Base-by-base conservation (phyloP, 1,139 yeast species). In the Blastobotrys elegans region DNA sequence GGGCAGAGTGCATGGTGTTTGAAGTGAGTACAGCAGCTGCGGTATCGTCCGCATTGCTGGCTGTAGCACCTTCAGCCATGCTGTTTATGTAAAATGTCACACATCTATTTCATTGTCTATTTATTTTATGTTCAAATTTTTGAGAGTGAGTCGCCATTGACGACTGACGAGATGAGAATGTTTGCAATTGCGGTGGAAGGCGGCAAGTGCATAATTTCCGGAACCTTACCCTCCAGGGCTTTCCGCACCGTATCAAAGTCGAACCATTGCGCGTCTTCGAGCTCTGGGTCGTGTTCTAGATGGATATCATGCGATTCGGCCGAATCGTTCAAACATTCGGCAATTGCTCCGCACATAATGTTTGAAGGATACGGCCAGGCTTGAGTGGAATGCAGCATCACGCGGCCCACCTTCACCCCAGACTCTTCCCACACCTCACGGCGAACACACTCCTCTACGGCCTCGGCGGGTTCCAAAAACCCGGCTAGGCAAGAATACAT, bases 331-430 rank as follows among this genome's bases (percentile, higher is more conserved):
- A 82, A 85, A 1, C 82, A 84, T 47, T 67, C 68, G 0, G 87
- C 96, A 49, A 89, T 65, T 65, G 97, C 89, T 10, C 97, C 97
- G 57, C 92, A 76, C 97, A 90, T 90, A 59, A 92, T 68, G 62
- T 85, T 89, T 0, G 88, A 88, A 1, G 97, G 97, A 67, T 81
- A 90, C 21, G 97, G 98, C 97, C 97, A 89, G 5, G 97, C 96
- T 65, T 89, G 97, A 7, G 92, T 78, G 61, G 80, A 73, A 27
- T 82, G 69, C 44, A 89, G 74, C 44, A 71, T 66, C 31, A 89
- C 83, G 2, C 70, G 60, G 33, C 76, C 71, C 45, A 85, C 80
- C 39, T 69, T 74, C 31, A 88, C 86, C 3, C 98, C 98, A 2
- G 97, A 82, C 65, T 90, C 98, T 65, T 90, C 98, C 89, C 95